These are phyloP conservation scores for Ramularia endophylla DNA, from an alignment of 2,329 filamentous ascomycete genomes.

Conservation along the genomic window DNA sequence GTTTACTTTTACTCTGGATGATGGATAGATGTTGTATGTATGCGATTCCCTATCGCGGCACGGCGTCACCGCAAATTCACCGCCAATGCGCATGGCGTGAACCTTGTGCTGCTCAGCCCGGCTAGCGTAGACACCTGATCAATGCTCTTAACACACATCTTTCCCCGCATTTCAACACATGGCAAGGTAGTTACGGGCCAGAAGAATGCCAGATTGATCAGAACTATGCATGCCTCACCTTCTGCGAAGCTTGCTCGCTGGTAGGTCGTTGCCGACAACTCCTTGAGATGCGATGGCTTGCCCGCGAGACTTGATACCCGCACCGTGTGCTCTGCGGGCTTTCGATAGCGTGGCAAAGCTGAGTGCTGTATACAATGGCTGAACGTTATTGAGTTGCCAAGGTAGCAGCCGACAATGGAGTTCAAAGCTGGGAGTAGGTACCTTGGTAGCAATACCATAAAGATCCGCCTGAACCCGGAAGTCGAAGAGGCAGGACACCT, in stretches of 20 bases:
- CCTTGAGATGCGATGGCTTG: not conserved
- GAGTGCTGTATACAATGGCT: not conserved
- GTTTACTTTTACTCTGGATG: constrained; percentile 1
- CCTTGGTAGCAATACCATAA: too few relatives aligned
- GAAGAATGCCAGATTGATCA: too few relatives aligned
- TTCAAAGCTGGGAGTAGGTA: too few relatives aligned
- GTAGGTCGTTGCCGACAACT: too few relatives aligned
- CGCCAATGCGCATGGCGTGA: constrained; percentile 6
- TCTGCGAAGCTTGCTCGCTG: not conserved
- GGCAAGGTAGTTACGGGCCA: too few relatives aligned
- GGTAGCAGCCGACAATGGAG: too few relatives aligned
- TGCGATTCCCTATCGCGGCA: constrained; percentile 5
- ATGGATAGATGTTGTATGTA: constrained; percentile 1
- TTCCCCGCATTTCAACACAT: not conserved
- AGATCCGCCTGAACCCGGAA: too few relatives aligned
- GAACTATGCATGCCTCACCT: not conserved
- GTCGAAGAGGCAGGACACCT: not conserved
- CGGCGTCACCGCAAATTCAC: constrained; percentile 4
- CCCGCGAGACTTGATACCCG: not conserved
- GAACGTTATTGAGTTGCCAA: too few relatives aligned
- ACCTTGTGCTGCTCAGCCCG: constrained; percentile 3
- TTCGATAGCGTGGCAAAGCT: too few relatives aligned
- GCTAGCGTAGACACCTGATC: constrained; percentile 4
- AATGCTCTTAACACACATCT: not conserved
- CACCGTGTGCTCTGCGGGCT: not conserved